Percentiles rank a stretch among this genome's conserved stretches.
Conservation (phyloP, 805 yeast species). For the Wickerhamiella azymoides region DNA sequence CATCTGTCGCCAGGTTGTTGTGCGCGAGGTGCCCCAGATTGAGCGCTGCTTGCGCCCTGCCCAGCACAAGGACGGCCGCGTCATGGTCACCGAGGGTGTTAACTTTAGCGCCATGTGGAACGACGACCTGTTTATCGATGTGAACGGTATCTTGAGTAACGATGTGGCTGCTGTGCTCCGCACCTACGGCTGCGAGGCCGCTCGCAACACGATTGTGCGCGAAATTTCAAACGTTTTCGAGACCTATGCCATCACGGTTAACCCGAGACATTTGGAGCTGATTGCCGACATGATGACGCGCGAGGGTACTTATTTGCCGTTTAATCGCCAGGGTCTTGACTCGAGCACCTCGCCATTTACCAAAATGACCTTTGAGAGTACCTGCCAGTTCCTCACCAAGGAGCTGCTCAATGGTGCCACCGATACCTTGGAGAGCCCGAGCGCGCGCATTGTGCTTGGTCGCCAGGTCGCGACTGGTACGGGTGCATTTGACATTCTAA, state of each 20-base stretch:
- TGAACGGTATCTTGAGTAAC: constrained; percentile 78
- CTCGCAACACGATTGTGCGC: constrained; percentile 89
- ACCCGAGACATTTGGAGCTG: constrained; percentile 85
- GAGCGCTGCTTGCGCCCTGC: constrained; percentile 86
- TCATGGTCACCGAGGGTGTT: constrained; percentile 92
- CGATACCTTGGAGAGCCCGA: constrained; percentile 81
- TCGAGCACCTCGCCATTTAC: constrained; percentile 87
- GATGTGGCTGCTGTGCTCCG: constrained; percentile 81
- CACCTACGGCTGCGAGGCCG: constrained; percentile 98
- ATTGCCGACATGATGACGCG: constrained; percentile 99
- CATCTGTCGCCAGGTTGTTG: constrained; percentile 77
- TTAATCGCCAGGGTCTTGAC: constrained; percentile 97
- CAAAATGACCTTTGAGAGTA: constrained; percentile 98
- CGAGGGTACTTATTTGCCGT: constrained; percentile 92
- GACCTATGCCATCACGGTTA: constrained; percentile 88
- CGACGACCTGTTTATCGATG: constrained; percentile 82
- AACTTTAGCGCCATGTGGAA: constrained; percentile 98
- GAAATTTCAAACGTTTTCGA: constrained; percentile 94
- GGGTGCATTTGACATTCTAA: constrained; percentile 73
- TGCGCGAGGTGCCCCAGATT: constrained; percentile 78
- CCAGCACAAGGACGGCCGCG: constrained; percentile 56
- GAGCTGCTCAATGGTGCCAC: constrained; percentile 87
- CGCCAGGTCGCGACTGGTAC: constrained; percentile 86
- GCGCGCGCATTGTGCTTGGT: constrained; percentile 88
- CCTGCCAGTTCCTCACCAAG: constrained; percentile 92